Base-by-base conservation (phyloP, 345 rosid genomes). In the Citrus trifoliata region DNA sequence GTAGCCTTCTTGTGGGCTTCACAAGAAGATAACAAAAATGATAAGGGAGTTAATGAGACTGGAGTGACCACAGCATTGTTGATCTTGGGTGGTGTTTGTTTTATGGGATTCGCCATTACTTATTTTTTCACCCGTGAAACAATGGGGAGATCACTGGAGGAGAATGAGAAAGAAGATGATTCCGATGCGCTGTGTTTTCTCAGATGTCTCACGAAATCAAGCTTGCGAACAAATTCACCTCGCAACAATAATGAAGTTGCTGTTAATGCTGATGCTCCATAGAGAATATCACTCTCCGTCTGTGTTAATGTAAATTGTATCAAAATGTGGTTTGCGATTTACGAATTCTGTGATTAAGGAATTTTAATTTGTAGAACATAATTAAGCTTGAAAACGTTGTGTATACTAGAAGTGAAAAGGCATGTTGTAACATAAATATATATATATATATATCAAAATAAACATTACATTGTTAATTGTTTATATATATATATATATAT, bases 131-230 rank as follows among this genome's bases (percentile, higher is more conserved):
- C 90, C 1, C 77, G 79, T 2, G 98, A 91, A 81, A 93, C 98
- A 4, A 89, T 80, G 90, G 91, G 98, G 30, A 87, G 89, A 65
- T 91, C 96, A 6, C 76, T 91, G 16, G 97, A 93, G 73, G 97
- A 91, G 35, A 90, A 91, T 42, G 97, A 93, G 55, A 79, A 71
- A 1, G 86, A 83, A 10, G 75, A 81, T 4, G 56, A 48, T 16
- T 5, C 56, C 6, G 22, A 19, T 22, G 64, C 35, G 10, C 24
- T 1, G 37, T 3, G 65, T 25, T 19, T 70, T 5, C 35, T 68
- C 4, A 51, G 76, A 24, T 16, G 73, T 51, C 55, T 21, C 2
- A 25, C 10, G 21, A 4, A 7, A 35, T 38, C 40, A 7, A 4
- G 68, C 64, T 27, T 63, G 7, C 35, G 40, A 21, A 40, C 79